Conservation (phyloP, 2,329 filamentous ascomycete genomes). For the Pyricularia grisea region DNA sequence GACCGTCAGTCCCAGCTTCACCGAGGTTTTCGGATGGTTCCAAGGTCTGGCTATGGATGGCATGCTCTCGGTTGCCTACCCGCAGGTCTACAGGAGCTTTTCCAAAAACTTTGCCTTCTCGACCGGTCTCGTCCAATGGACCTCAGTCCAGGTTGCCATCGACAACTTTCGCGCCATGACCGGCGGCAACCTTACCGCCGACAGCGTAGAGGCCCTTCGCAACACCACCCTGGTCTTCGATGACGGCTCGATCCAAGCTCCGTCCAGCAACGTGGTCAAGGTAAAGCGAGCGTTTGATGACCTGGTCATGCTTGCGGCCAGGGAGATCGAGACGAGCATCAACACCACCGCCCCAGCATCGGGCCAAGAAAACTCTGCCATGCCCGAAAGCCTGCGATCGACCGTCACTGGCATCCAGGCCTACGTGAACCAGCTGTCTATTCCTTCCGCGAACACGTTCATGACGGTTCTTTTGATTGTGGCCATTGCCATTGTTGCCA, state of each 20-base stretch:
- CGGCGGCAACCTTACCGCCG: slow-evolving; percentile 76
- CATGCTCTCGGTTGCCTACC: slow-evolving; percentile 88
- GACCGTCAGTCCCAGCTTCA: slow-evolving; percentile 72
- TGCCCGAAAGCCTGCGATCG: slow-evolving; percentile 22
- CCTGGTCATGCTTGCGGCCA: slow-evolving; percentile 39
- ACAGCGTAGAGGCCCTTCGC: slow-evolving; percentile 64
- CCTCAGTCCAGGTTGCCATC: slow-evolving; percentile 68
- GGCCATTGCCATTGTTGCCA: slow-evolving; percentile 73
- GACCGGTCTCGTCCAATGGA: slow-evolving; percentile 75
- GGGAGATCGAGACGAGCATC: slow-evolving; percentile 39
- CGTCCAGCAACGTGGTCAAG: slow-evolving; percentile 25
- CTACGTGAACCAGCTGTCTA: slow-evolving; percentile 73
- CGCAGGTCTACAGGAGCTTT: slow-evolving; percentile 80
- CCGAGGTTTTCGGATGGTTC: slow-evolving; percentile 80
- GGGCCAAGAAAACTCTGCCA: slow-evolving; percentile 13
- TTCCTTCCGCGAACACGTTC: slow-evolving; percentile 86
- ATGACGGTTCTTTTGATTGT: slow-evolving; percentile 91
- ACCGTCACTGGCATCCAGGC: slow-evolving; percentile 69
- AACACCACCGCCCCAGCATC: slow-evolving; percentile 21
- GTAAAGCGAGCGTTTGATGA: slow-evolving; percentile 46
- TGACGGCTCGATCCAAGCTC: slow-evolving; percentile 43
- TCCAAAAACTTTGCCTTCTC: slow-evolving; percentile 91
- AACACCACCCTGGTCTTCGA: slow-evolving; percentile 68
- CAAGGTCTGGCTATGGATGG: slow-evolving; percentile 92
- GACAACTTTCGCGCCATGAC: slow-evolving; percentile 73